Evolutionary conservation across 208 protist genomes (phyloP).

Genomic region (Trypanosoma cruzi): DNA sequence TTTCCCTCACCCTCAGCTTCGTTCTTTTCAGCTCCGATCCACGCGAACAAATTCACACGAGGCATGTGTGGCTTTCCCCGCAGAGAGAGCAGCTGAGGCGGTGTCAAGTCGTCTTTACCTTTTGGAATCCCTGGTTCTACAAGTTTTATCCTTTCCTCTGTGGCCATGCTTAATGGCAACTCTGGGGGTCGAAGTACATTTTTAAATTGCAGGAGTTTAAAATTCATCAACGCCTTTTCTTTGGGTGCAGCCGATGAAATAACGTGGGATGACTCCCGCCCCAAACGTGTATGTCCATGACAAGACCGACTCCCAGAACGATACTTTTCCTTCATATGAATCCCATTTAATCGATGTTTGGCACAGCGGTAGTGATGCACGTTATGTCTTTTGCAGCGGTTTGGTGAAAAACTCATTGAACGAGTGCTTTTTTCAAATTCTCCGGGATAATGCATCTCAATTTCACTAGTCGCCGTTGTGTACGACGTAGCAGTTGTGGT

Average conservation of each 20-base stretch:
- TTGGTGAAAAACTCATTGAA: background rate
- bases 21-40: background rate
- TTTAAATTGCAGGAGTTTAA: slow-evolving; percentile 37
- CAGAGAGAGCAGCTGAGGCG: slow-evolving; percentile 18
- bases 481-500: slow-evolving; percentile 67
- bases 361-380: slow-evolving; percentile 26
- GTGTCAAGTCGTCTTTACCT: background rate
- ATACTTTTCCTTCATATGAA: background rate
- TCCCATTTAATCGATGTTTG: slow-evolving; percentile 20
- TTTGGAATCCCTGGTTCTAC: background rate
- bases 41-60: slow-evolving; percentile 25
- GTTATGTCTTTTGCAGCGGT: slow-evolving; percentile 19
- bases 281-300: background rate
- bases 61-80: slow-evolving; percentile 8
- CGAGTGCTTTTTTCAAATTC: background rate
- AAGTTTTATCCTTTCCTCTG: background rate
- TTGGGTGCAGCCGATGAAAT: slow-evolving; percentile 10
- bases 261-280: background rate
- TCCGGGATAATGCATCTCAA: background rate
- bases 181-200: slow-evolving; percentile 39
- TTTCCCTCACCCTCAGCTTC: slow-evolving; percentile 1
- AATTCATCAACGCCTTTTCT: slow-evolving; percentile 2
- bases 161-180: slow-evolving; percentile 23
- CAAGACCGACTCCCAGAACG: background rate
- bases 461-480: slow-evolving; percentile 58